Percentiles rank a stretch among this genome's conserved stretches.
phyloP scores from a whole-genome alignment of 441 rosid genomes.

The Codiaeum variegatum region DNA sequence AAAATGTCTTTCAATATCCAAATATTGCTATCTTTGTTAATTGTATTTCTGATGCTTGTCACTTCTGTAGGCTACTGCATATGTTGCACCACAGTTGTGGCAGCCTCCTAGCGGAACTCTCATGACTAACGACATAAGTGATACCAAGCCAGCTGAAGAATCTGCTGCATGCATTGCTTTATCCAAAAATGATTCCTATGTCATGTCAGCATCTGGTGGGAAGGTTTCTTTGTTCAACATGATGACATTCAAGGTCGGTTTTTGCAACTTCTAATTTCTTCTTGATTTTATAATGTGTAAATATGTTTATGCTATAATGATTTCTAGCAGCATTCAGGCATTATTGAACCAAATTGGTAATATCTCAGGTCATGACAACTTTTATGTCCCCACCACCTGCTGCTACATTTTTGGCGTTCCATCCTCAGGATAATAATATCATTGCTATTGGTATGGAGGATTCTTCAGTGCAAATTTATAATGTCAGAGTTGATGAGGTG shows the following conservation, averaged over 20 bases:
- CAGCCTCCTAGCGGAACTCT: conserved; percentile 57
- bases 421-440: conserved; percentile 83
- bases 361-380: conserved; percentile 69
- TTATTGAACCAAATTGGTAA: conserved; percentile 13
- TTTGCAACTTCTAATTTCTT: conserved; percentile 9
- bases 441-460: conserved; percentile 92
- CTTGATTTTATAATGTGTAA: neutral
- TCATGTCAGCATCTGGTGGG: conserved; percentile 82
- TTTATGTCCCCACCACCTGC: conserved; percentile 87
- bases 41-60: conserved; percentile 7
- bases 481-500: conserved; percentile 87
- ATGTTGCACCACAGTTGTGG: conserved; percentile 52
- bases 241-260: conserved; percentile 70
- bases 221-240: conserved; percentile 68
- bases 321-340: neutral
- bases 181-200: conserved; percentile 73
- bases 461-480: conserved; percentile 72
- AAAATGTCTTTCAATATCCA: conserved; percentile 6
- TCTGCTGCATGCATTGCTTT: conserved; percentile 61
- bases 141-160: conserved; percentile 45
- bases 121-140: conserved; percentile 57
- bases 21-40: neutral
- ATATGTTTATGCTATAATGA: neutral
- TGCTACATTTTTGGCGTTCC: conserved; percentile 76
- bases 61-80: conserved; percentile 49